Evolutionary conservation across 2,329 filamentous ascomycete genomes (phyloP), one percentile per base, ranked within the genome.

Genomic region (Colletotrichum ledebouriae): DNA sequence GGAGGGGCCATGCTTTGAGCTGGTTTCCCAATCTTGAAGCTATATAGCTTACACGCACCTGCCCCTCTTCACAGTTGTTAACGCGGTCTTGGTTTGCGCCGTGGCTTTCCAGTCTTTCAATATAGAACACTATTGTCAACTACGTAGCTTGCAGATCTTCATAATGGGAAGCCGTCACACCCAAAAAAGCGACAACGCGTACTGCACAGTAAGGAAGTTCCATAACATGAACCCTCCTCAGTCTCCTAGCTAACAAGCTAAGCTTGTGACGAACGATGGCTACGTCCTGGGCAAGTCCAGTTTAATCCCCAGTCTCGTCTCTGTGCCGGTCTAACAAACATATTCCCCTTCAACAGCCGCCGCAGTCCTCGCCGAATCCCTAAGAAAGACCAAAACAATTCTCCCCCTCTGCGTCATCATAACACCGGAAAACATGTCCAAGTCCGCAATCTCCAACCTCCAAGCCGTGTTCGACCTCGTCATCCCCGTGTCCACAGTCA

Each of bases 191-290:
- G 63, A 67, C 12, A 33, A 33, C 10, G 63, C 63, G 22, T 67
- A 67, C 4, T 67, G 63, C 50, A 67, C 63, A 25, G 63, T 67
- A 50, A 63, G 63, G 34, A 39, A 3, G 12, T 39, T 11, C 34
- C 12, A 10, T 13, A 3, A 15, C 3, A 11, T 5, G 25, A 25
- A 1, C 17, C 10, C 9, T 10, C n/a, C 34, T 0, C 10, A 9
- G 11, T 13, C 25, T 41, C 4, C 9, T 0, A 7, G 44, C 63
- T 63, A 34, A 67, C 25, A 50, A 10, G 34, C 3, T 10, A n/a
- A 72, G 71, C 59, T 72, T 29, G 58, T 72, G 7, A 71, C 67
- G 2, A 72, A 71, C 25, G 71, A 72, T 42, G 67, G n/a, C 33
- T 72, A 71, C 47, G 67, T 72, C 13, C 49, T 62, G 3, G 70